These are phyloP conservation scores for Phytopythium aichiense DNA, from an alignment of 352 stramenopile genomes.

Conservation along the genomic window DNA sequence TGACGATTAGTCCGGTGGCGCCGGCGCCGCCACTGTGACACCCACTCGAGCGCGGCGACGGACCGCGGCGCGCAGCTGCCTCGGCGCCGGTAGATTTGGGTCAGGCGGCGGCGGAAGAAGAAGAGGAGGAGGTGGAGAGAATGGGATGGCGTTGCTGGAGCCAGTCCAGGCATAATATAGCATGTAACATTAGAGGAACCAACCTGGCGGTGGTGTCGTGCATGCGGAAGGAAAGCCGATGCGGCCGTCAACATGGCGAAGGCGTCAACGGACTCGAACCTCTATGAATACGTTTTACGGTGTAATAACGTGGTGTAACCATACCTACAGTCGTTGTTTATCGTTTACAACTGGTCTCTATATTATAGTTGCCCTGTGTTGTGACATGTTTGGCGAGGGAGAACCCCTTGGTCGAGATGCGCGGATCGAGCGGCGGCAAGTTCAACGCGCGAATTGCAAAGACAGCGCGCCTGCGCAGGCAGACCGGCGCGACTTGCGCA, in stretches of 20 bases:
- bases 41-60: neutral
- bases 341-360: too few species aligned
- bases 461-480: slow-evolving; percentile 1
- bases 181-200: neutral
- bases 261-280: too few species aligned
- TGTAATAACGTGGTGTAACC: too few species aligned
- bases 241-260: too few species aligned
- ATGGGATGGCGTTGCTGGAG: neutral
- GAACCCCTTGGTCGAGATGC: neutral
- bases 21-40: too few species aligned
- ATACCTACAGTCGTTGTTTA: too few species aligned
- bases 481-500: too few species aligned
- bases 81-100: neutral
- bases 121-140: neutral
- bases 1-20: slow-evolving; percentile 6
- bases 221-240: too few species aligned
- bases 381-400: neutral
- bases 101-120: too few species aligned
- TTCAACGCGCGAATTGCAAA: neutral
- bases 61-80: neutral
- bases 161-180: neutral
- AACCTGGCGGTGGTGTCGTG: neutral
- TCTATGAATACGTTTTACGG: too few species aligned
- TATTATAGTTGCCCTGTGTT: neutral
- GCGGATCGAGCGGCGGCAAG: neutral